Base-by-base conservation (phyloP, 2,329 filamentous ascomycete species). In the Xylariaceae sp. region DNA sequence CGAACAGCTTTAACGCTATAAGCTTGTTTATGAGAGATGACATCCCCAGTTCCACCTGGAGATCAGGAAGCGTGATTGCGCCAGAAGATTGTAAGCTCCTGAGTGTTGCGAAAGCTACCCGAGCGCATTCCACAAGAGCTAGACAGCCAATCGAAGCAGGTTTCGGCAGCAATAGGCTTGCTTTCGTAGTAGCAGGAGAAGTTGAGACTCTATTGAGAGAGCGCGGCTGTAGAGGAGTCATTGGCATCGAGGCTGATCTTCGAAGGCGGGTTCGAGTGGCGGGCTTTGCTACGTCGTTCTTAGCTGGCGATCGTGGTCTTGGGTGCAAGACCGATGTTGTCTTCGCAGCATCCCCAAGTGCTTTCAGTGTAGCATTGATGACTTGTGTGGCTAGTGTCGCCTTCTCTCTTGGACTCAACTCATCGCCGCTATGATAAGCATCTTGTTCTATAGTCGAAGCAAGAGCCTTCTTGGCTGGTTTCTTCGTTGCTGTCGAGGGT, bases 31-130 rank as follows among this genome's bases (percentile, higher is more conserved):
- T 72, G 47, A 92, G 78, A 0, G 86, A 84, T 13, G 87, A 82
- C 78, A 90, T 88, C 48, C 88, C 89, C 54, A 78, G 85, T 67
- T 92, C 89, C 3, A 92, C 70, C 65, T 92, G 88, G 32, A 89
- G 73, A 37, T 82, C 79, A 1, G 83, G 79, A n/a, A 86, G 73
- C 8, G 79, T 72, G 8, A 84, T 72, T 7, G 79, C 76, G 5
- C 80, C 73, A 1, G 80, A 73, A 21, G 80, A 75, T 44, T 88
- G 81, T 20, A 84, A 64, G 23, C 79, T 76, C 43, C 86, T 78
- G 32, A 92, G 74, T 43, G 83, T 85, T 6, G 80, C 73, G 64
- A 92, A 90, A 1, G 86, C 87, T 23, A 82, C 70, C 8, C 87
- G 80, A 6, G 86, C 82, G 64, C 89, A 92, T 72, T 92, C 88